A percentile compares a stretch with the other conserved stretches of the same genome.
Conservation (phyloP, 768 basidiomycete genomes). For the Lentinula boryana region DNA sequence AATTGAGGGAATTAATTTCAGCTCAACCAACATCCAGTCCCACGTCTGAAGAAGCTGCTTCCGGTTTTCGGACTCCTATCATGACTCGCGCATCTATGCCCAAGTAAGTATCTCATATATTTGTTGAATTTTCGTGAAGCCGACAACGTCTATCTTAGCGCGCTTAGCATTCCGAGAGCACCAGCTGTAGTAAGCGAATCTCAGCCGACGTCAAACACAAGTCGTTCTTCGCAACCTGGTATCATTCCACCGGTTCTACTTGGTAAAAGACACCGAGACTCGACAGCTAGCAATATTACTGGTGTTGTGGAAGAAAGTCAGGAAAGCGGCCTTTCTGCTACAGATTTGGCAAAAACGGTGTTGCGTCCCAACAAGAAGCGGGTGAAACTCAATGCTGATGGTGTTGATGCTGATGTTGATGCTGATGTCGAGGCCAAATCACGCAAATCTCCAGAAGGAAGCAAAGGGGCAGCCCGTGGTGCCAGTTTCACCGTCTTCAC, state of each 20-base stretch:
- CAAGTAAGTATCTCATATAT: background rate
- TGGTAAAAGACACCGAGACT: conserved; percentile 63
- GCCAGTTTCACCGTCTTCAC: conserved; percentile 45
- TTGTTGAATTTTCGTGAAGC: background rate
- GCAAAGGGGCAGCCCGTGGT: conserved; percentile 17
- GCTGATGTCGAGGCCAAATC: conserved; percentile 7
- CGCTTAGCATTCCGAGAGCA: background rate
- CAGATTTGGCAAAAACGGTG: conserved; percentile 30
- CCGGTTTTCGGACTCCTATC: conserved; percentile 3
- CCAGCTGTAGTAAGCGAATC: background rate
- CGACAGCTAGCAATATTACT: conserved; percentile 34
- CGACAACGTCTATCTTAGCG: background rate
- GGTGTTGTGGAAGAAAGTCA: conserved; percentile 37
- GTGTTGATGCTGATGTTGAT: conserved; percentile 17
- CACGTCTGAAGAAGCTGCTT: background rate
- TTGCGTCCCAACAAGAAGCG: conserved; percentile 50
- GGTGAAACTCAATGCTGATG: conserved; percentile 18
- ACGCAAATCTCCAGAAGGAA: conserved; percentile 11
- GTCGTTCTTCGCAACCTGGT: conserved; percentile 27
- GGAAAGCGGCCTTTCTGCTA: conserved; percentile 29
- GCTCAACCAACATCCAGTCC: background rate
- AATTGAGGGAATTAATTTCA: conserved; percentile 10
- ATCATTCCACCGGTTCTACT: conserved; percentile 37
- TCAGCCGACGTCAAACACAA: background rate
- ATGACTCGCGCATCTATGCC: background rate